Conservation (phyloP, 2,329 filamentous ascomycete species). For the Pseudofabraea citricarpa region DNA sequence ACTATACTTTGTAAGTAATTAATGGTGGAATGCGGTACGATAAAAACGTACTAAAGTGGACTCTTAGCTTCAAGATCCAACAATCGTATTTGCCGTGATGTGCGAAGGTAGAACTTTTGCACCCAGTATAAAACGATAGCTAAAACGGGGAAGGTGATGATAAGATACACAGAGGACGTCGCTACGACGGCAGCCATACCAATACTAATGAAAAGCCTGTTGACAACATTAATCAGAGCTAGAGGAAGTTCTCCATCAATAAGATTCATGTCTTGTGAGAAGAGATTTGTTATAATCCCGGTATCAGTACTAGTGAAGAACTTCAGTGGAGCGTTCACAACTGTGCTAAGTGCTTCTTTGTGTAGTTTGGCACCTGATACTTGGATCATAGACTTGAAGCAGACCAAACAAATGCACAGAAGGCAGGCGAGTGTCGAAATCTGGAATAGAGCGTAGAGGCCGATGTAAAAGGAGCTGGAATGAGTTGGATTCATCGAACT, state of each 20-base stretch:
- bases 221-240: too few relatives aligned
- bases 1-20: not conserved
- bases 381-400: not conserved
- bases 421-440: not conserved
- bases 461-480: not conserved
- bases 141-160: too few relatives aligned
- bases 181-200: constrained; percentile 10
- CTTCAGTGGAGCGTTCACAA: constrained; percentile 41
- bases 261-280: constrained; percentile 20
- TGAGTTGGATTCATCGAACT: not conserved
- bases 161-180: constrained; percentile 20
- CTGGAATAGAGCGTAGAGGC: not conserved
- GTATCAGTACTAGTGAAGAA: constrained; percentile 37
- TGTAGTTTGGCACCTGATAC: constrained; percentile 32
- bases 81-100: constrained; percentile 41
- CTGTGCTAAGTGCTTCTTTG: constrained; percentile 38
- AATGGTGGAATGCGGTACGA: too few relatives aligned
- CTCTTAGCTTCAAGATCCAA: constrained; percentile 38
- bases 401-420: not conserved
- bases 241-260: constrained; percentile 19
- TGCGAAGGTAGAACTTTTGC: constrained; percentile 40
- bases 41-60: too few relatives aligned
- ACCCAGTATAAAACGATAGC: too few relatives aligned
- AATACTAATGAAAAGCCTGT: too few relatives aligned
- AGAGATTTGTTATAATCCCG: constrained; percentile 36